Evolutionary conservation across 805 yeast genomes (phyloP), one percentile per base, ranked within the genome.

Genomic region (Zygoascus bituminiphila): DNA sequence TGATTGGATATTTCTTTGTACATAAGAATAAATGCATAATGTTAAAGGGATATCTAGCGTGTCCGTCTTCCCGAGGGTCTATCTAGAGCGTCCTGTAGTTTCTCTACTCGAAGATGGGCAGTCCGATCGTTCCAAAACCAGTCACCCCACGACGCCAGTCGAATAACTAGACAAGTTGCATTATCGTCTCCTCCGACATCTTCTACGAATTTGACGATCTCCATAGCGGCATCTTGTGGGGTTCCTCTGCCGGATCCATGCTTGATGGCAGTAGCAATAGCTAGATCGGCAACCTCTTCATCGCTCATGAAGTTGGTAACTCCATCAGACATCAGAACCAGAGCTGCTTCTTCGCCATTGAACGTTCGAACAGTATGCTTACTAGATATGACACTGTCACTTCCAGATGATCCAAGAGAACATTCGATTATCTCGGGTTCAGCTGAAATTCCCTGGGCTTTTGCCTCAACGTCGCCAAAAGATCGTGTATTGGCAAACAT

Each of bases 121-220:
- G 97, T 88, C 43, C 95, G 69, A 67, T 91, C 98, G 3, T 72
- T 60, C 48, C 76, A 66, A 29, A 56, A 50, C 97, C 98, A 93
- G 48, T 79, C 76, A 5, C 96, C 96, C 98, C 98, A 93, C 8
- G 96, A 96, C 31, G 76, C 74, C 48, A 93, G 69, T 51, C 94
- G 71, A 9, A 91, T 65, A 4, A 93, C 85, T 53, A 84, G 60
- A 62, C 96, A 88, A 2, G 97, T 88, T n/a, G 98, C 95, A 66
- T 93, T 93, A 63, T 93, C 98, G 58, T 86, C 88, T 2, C 95
- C 93, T 12, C 95, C 95, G 7, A 89, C 76, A 38, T 85, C 85
- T 61, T 84, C 88, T 9, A 88, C 83, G 62, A 81, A 93, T 57
- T 81, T 76, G 10, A 91, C 78, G 17, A 93, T 84, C 62, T 89